phyloP scores from a whole-genome alignment of 2,329 filamentous ascomycete genomes.

The Metarhizium humberi region DNA sequence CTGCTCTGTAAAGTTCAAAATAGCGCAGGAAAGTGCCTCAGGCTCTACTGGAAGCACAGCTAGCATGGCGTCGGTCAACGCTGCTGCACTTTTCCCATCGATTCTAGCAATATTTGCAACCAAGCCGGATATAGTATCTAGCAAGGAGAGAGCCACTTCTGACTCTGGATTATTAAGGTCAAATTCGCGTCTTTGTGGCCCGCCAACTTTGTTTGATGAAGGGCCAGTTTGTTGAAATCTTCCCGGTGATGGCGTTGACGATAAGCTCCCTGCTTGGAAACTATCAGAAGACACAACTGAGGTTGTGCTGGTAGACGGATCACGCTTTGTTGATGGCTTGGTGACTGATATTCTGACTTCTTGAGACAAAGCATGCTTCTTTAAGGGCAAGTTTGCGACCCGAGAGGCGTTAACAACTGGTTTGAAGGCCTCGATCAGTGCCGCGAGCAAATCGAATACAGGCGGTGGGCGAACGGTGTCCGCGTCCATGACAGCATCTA shows the following conservation, averaged over 20 bases:
- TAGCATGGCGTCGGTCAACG: slow-evolving; percentile 13
- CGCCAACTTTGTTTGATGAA: background rate
- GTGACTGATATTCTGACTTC: background rate
- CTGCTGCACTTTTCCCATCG: slow-evolving; percentile 11
- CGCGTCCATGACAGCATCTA: background rate
- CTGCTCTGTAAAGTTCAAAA: slow-evolving; percentile 11
- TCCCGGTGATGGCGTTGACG: background rate
- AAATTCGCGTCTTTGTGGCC: background rate
- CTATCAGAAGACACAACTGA: background rate
- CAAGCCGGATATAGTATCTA: slow-evolving; percentile 11
- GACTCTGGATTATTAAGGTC: background rate
- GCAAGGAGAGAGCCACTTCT: slow-evolving; percentile 7
- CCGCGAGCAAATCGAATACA: slow-evolving; percentile 5
- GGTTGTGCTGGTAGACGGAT: background rate
- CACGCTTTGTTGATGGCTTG: background rate
- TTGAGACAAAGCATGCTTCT: background rate
- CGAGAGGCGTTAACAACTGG: background rate
- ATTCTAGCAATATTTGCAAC: slow-evolving; percentile 10
- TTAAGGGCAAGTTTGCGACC: background rate
- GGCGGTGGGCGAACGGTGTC: background rate
- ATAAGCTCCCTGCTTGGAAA: background rate
- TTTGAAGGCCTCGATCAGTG: slow-evolving; percentile 9
- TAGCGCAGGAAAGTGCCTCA: slow-evolving; percentile 7
- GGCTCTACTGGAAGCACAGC: slow-evolving; percentile 11
- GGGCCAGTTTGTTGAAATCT: background rate